Evolutionary conservation across 2,329 filamentous ascomycete genomes (phyloP), one percentile per base, ranked within the genome.

Genomic region (Pseudomassariella vexata): DNA sequence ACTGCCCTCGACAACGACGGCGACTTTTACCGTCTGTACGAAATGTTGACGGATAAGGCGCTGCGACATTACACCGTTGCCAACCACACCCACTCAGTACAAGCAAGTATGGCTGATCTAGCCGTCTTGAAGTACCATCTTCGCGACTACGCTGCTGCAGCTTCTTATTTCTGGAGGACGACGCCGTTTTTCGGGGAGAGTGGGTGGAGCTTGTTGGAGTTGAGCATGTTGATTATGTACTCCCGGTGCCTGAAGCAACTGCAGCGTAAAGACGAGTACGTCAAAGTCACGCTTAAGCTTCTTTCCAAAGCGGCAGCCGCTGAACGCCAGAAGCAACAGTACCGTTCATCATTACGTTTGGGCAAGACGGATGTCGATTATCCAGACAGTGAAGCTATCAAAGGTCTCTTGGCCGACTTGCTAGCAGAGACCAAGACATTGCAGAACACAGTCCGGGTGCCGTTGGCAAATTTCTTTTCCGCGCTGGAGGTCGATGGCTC

Each of bases 161-260:
- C 84, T 0, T 73, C 73, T 1, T 89, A 85, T 49, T 92, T 98
- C 48, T 75, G 82, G 47, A 73, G 79, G 27, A 79, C 92, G 25
- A 82, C 85, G 1, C 80, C 82, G 0, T 84, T 85, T 40, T 95
- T 92, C 46, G 82, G 82, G 0, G 77, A 82, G 35, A 79, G 74
- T 35, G 76, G 80, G 27, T 96, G 92, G 89, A 78, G 73, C 32
- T 65, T 81, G 1, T 67, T 95, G 9, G 88, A 96, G 51, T 66
- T 87, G 4, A 82, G 82, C 1, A 85, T 95, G 73, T 70, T 96
- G 5, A 76, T 85, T 42, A 82, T 95, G 70, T 92, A 95, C 53
- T 76, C 85, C 1, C 73, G 76, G 29, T 96, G 89, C 54, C 68
- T 98, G 18, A 82, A 84, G 42, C 73, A 85, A 45, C 70, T 95